These are phyloP conservation scores for Amaranthus hypochondriacus DNA, from an alignment of 148 eudicot species.

Conservation along the genomic window DNA sequence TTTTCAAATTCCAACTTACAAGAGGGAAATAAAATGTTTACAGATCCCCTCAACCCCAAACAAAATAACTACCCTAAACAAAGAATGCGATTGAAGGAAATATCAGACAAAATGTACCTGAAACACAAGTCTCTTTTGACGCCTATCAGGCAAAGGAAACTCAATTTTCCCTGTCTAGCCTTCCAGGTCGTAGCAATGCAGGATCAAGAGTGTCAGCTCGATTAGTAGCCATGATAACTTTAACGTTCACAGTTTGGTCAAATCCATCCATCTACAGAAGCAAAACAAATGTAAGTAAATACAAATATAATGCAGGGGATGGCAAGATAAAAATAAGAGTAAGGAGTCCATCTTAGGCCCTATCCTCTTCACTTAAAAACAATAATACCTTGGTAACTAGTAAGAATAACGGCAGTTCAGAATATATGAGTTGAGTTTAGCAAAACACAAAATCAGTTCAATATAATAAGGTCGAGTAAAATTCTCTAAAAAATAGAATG, in stretches of 20 bases:
- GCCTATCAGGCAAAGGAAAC: slow-evolving; percentile 86
- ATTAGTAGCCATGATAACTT: slow-evolving; percentile 91
- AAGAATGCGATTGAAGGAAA: background rate
- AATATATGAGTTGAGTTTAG: too few relatives aligned
- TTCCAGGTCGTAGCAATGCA: slow-evolving; percentile 81
- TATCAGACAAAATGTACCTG: slow-evolving; percentile 40
- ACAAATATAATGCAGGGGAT: background rate
- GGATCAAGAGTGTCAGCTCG: slow-evolving; percentile 95
- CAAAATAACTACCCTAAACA: too few relatives aligned
- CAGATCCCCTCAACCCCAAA: background rate
- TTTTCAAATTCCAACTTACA: background rate
- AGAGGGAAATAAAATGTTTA: background rate
- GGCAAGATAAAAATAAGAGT: background rate
- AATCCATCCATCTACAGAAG: slow-evolving; percentile 84
- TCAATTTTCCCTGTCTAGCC: slow-evolving; percentile 87
- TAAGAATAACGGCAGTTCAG: too few relatives aligned
- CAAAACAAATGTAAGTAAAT: slow-evolving; percentile 7
- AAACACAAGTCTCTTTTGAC: slow-evolving; percentile 88
- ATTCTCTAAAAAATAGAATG: too few relatives aligned
- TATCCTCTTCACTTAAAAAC: too few relatives aligned
- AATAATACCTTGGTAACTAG: too few relatives aligned
- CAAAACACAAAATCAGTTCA: too few relatives aligned
- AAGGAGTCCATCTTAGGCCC: background rate
- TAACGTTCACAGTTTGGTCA: slow-evolving; percentile 90
- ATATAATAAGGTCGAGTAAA: too few relatives aligned